phyloP scores from a whole-genome alignment of 306 rosid species.

The Mucuna pruriens region DNA sequence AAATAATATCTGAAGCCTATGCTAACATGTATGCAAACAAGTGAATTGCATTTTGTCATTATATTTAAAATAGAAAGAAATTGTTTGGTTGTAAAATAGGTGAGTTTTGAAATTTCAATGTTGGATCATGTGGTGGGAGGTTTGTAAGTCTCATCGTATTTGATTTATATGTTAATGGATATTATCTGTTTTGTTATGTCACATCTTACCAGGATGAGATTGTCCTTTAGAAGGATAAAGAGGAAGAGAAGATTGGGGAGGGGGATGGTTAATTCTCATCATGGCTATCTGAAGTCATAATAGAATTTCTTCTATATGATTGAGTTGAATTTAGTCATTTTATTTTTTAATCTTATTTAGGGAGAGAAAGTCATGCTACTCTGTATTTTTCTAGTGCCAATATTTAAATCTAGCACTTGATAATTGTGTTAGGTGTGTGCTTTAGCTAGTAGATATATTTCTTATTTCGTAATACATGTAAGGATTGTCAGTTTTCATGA shows the following conservation, averaged over 20 bases:
- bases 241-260: not conserved
- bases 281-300: not conserved
- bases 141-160: not conserved
- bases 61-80: not conserved
- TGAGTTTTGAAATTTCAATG: not conserved
- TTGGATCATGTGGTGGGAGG: not conserved
- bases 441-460: not conserved
- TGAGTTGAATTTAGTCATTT: not conserved
- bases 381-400: not conserved
- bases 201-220: not conserved
- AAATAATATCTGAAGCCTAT: not conserved
- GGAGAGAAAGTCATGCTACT: not conserved
- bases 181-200: not conserved
- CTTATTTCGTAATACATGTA: not conserved
- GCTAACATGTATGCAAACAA: not conserved
- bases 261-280: not conserved
- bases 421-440: not conserved
- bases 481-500: not conserved
- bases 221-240: slow-evolving; percentile 5
- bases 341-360: not conserved
- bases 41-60: not conserved
- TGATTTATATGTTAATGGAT: not conserved
- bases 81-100: not conserved
- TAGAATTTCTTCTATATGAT: not conserved
- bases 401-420: not conserved